These are phyloP conservation scores for Plectosphaerella plurivora DNA, from an alignment of 2,329 filamentous ascomycete species.

Conservation along the genomic window DNA sequence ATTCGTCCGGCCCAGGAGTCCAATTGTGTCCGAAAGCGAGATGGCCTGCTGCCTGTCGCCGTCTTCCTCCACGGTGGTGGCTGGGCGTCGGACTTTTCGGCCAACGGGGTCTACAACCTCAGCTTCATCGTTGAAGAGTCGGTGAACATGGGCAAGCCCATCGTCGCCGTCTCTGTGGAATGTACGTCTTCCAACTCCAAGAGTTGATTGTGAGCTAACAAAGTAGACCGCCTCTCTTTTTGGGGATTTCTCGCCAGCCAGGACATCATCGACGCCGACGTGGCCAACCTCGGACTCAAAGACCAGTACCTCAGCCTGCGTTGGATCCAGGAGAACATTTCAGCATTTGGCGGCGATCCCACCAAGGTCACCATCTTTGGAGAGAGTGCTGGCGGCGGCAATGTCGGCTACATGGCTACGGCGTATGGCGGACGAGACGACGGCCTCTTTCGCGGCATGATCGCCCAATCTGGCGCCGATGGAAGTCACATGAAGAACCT, in stretches of 20 bases:
- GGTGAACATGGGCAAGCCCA: constrained; percentile 38
- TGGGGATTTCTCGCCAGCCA: background rate
- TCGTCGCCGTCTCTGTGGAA: constrained; percentile 34
- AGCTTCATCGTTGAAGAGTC: constrained; percentile 51
- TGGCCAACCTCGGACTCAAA: constrained; percentile 45
- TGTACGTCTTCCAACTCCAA: background rate
- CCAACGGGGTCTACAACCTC: constrained; percentile 54
- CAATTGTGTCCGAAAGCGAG: constrained; percentile 21
- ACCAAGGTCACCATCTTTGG: constrained; percentile 58
- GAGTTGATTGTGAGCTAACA: background rate
- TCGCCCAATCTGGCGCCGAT: background rate
- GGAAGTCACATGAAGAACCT: background rate
- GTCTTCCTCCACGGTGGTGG: constrained; percentile 55
- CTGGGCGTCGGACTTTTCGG: constrained; percentile 27
- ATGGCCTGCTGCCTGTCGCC: constrained; percentile 47
- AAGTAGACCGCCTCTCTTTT: background rate
- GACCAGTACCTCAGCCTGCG: constrained; percentile 54
- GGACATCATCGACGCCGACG: background rate
- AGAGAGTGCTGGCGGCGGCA: constrained; percentile 49
- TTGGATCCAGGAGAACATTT: constrained; percentile 60
- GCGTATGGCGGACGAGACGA: background rate
- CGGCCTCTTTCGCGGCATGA: background rate
- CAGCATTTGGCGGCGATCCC: constrained; percentile 59
- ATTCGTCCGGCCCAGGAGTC: constrained; percentile 18
- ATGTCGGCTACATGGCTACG: constrained; percentile 27